phyloP scores from a whole-genome alignment of 2,329 filamentous ascomycete genomes.

The Massarina eburnea region DNA sequence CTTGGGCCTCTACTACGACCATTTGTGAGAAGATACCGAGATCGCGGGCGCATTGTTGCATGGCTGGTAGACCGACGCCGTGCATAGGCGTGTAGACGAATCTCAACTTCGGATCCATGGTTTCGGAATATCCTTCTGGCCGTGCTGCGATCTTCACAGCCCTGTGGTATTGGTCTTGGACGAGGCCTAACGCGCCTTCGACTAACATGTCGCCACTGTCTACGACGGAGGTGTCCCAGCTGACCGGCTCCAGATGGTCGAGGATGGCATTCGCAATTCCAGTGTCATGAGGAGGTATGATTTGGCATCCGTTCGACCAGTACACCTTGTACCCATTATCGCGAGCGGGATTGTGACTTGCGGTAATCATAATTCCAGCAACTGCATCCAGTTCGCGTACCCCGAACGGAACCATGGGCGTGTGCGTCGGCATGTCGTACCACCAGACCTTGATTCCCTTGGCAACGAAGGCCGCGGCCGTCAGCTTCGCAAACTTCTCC shows the following conservation, averaged over 20 bases:
- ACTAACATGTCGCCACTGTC: constrained; percentile 44
- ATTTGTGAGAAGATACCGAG: constrained; percentile 49
- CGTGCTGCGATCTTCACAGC: constrained; percentile 46
- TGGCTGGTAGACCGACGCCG: constrained; percentile 55
- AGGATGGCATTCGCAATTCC: constrained; percentile 61
- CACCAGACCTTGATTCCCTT: constrained; percentile 62
- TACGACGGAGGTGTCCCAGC: constrained; percentile 50
- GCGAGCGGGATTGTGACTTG: constrained; percentile 64
- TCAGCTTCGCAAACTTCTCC: constrained; percentile 60
- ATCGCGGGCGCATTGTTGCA: constrained; percentile 45
- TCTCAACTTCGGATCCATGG: constrained; percentile 30
- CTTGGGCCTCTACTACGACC: constrained; percentile 53
- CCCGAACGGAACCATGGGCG: constrained; percentile 64
- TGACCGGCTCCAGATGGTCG: constrained; percentile 55
- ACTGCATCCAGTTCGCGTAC: constrained; percentile 56
- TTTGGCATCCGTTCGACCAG: constrained; percentile 66
- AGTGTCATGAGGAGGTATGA: constrained; percentile 63
- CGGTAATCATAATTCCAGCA: constrained; percentile 67
- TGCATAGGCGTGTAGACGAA: constrained; percentile 62
- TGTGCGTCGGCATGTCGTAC: constrained; percentile 59
- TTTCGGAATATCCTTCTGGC: constrained; percentile 24
- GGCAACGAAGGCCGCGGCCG: constrained; percentile 61
- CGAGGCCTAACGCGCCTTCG: constrained; percentile 45
- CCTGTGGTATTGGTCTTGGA: constrained; percentile 48
- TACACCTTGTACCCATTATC: constrained; percentile 72